Conservation (phyloP, 2,329 filamentous ascomycete genomes). For the Chrysoporthe cubensis region DNA sequence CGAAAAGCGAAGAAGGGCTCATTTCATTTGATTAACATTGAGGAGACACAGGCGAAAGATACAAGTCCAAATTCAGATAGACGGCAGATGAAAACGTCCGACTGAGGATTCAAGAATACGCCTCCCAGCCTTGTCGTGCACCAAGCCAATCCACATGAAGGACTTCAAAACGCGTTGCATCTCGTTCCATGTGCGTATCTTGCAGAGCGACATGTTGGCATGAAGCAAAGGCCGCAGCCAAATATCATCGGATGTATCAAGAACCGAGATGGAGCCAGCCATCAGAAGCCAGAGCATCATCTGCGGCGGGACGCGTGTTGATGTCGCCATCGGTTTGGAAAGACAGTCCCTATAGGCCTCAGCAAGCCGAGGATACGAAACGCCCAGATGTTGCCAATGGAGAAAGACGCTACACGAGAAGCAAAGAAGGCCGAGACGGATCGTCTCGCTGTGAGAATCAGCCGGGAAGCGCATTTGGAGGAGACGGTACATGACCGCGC, state of each 20-base stretch:
- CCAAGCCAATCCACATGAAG: conserved; percentile 19
- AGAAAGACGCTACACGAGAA: conserved; percentile 45
- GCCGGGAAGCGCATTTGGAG: conserved; percentile 37
- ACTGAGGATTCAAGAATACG: too few relatives aligned
- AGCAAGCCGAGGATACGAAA: conserved; percentile 31
- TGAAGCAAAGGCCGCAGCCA: conserved; percentile 33
- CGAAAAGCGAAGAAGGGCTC: too few relatives aligned
- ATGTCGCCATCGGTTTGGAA: background rate
- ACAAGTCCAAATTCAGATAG: too few relatives aligned
- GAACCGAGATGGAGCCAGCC: conserved; percentile 34
- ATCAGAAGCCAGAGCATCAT: conserved; percentile 36
- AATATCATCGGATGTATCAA: conserved; percentile 28
- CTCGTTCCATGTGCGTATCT: conserved; percentile 29
- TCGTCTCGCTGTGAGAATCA: conserved; percentile 38
- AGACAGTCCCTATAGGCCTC: conserved; percentile 24
- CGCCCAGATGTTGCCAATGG: conserved; percentile 37
- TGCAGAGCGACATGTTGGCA: conserved; percentile 30
- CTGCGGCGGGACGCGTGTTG: conserved; percentile 20
- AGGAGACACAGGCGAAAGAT: too few relatives aligned
- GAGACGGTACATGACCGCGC: conserved; percentile 45
- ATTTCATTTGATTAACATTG: too few relatives aligned
- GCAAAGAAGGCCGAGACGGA: conserved; percentile 44
- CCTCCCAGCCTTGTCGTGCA: conserved; percentile 7
- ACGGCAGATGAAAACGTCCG: too few relatives aligned
- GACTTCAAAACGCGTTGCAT: conserved; percentile 3